Conservation (phyloP, 1,284 basidiomycete genomes). For the Flammula alnicola region DNA sequence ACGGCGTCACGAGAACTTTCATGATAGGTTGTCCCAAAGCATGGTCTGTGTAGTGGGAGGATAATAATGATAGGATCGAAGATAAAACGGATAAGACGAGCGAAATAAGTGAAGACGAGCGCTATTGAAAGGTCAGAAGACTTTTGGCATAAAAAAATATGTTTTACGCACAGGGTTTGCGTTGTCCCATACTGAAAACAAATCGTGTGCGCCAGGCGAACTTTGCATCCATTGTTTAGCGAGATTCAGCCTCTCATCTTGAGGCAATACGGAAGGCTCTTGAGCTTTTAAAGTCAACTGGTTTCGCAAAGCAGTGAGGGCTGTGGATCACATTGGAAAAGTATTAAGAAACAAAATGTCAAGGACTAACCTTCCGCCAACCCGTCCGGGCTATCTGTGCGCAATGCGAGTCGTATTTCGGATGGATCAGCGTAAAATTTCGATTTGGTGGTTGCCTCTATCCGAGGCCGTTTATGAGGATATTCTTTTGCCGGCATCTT, state of each 20-base stretch:
- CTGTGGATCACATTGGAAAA: conserved; percentile 34
- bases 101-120: conserved; percentile 48
- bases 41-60: conserved; percentile 69
- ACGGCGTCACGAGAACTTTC: conserved; percentile 56
- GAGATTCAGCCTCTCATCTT: conserved; percentile 64
- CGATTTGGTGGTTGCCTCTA: conserved; percentile 4
- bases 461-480: conserved; percentile 17
- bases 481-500: conserved; percentile 3
- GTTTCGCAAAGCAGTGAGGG: conserved; percentile 52
- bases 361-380: conserved; percentile 15
- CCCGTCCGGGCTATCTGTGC: conserved; percentile 13
- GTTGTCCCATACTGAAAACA: conserved; percentile 67
- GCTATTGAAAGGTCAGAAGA: conserved; percentile 33
- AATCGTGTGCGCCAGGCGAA: conserved; percentile 57
- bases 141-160: background rate
- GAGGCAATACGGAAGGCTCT: conserved; percentile 48
- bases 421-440: conserved; percentile 14
- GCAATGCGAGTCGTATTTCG: conserved; percentile 18
- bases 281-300: conserved; percentile 54
- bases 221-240: conserved; percentile 64
- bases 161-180: conserved; percentile 46
- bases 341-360: background rate
- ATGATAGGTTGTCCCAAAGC: conserved; percentile 61
- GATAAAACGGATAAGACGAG: conserved; percentile 58
- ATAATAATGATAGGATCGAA: conserved; percentile 59